Percentiles rank a stretch among this genome's conserved stretches.
These are phyloP conservation scores for Monosporozyma solicola DNA, from an alignment of 805 yeast species.

Conservation along the genomic window DNA sequence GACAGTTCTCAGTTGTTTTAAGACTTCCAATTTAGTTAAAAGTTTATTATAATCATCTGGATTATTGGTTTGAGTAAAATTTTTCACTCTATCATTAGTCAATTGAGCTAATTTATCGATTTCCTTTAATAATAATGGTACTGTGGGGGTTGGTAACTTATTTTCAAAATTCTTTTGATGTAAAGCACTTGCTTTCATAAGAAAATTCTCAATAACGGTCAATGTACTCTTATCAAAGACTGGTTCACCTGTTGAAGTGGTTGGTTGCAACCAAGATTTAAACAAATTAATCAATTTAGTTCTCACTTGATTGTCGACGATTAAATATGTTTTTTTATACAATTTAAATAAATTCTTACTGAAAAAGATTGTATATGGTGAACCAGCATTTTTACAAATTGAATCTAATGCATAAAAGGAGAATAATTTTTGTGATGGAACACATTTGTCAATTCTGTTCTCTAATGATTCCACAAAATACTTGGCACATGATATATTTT, in stretches of 20 bases:
- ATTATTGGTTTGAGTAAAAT: constrained; percentile 15
- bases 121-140: constrained; percentile 26
- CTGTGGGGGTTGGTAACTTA: constrained; percentile 25
- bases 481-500: constrained; percentile 66
- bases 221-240: constrained; percentile 66
- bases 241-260: constrained; percentile 35
- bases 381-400: constrained; percentile 81
- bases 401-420: constrained; percentile 83
- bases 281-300: constrained; percentile 66
- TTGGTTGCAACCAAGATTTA: constrained; percentile 78
- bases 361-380: constrained; percentile 81
- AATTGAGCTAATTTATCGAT: constrained; percentile 31
- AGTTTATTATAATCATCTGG: constrained; percentile 23
- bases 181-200: constrained; percentile 49
- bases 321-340: constrained; percentile 68
- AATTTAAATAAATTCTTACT: constrained; percentile 51
- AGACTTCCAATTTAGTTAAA: constrained; percentile 27
- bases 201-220: constrained; percentile 62
- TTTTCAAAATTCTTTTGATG: constrained; percentile 30
- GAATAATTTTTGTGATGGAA: constrained; percentile 77
- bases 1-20: constrained; percentile 30
- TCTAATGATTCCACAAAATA: constrained; percentile 71
- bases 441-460: constrained; percentile 61
- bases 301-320: constrained; percentile 69
- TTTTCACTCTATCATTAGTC: constrained; percentile 27